Evolutionary conservation across 768 basidiomycete species (phyloP).

Genomic region (Rhizopogon salebrosus): DNA sequence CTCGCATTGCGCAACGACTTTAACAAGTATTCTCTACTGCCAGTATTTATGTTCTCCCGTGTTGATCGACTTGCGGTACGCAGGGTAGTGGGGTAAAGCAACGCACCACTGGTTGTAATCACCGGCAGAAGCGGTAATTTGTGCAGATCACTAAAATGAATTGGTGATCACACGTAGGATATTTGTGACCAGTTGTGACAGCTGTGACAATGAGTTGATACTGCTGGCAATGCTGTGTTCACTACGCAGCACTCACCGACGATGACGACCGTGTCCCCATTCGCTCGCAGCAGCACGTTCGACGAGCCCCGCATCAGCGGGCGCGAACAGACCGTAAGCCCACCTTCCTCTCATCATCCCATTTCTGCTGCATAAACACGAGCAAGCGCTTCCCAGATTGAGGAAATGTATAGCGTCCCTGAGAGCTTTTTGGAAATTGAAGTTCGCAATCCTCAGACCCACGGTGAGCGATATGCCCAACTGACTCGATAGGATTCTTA

Average conservation of each 20-base stretch:
- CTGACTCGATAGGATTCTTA: neutral
- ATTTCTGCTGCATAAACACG: conserved; percentile 24
- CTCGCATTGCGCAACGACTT: too few relatives aligned
- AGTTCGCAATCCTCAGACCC: conserved; percentile 94
- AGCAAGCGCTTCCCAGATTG: conserved; percentile 56
- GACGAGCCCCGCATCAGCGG: conserved; percentile 46
- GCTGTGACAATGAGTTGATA: neutral
- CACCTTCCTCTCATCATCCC: neutral
- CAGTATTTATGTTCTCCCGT: too few relatives aligned
- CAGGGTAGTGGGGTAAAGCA: too few relatives aligned
- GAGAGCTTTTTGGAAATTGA: conserved; percentile 98
- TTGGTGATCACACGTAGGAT: too few relatives aligned
- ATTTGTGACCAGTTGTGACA: neutral
- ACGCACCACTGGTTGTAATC: too few relatives aligned
- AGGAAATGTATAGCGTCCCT: conserved; percentile 97
- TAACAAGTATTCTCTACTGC: too few relatives aligned
- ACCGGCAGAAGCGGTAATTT: too few relatives aligned
- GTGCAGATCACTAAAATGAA: too few relatives aligned
- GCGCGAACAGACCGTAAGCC: conserved; percentile 54
- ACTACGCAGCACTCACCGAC: conserved; percentile 8
- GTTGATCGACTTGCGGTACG: too few relatives aligned
- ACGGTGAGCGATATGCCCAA: conserved; percentile 51
- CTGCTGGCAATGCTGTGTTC: neutral
- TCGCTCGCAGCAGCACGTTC: conserved; percentile 55
- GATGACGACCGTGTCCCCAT: conserved; percentile 43